Evolutionary conservation across 1,139 yeast species (phyloP).

Genomic region (Entelexis paramagnoliae): DNA sequence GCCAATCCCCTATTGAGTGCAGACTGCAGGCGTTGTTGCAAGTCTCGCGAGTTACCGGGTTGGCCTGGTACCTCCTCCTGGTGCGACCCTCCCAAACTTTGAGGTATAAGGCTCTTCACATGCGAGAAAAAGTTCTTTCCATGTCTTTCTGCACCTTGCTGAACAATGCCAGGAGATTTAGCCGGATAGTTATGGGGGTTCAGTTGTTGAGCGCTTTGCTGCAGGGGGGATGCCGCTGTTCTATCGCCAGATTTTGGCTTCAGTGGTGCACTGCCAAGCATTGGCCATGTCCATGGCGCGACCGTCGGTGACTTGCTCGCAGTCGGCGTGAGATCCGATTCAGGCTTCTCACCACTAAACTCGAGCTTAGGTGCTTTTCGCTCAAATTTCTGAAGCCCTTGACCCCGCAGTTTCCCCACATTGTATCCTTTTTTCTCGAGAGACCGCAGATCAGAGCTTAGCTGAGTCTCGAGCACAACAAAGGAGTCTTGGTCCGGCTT

Average conservation of each 20-base stretch:
- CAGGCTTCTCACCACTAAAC: not conserved
- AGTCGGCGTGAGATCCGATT: not conserved
- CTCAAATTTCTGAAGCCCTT: not conserved
- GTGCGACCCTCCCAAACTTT: not conserved
- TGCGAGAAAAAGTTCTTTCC: not conserved
- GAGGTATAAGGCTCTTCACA: not conserved
- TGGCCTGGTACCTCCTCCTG: not conserved
- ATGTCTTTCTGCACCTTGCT: not conserved
- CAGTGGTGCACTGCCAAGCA: not conserved
- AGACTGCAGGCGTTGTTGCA: not conserved
- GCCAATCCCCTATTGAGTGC: not conserved
- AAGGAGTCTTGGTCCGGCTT: slow-evolving; percentile 35
- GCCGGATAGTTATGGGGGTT: not conserved
- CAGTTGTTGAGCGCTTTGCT: not conserved
- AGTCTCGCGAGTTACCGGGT: not conserved
- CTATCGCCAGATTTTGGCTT: not conserved
- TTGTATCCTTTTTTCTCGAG: slow-evolving; percentile 35
- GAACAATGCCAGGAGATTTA: not conserved
- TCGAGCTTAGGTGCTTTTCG: not conserved
- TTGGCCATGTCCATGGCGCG: not conserved
- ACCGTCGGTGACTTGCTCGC: not conserved
- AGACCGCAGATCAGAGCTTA: slow-evolving; percentile 28
- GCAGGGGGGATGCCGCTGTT: too few relatives aligned
- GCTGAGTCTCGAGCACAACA: slow-evolving; percentile 33
- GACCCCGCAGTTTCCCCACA: slow-evolving; percentile 30